Conservation (phyloP, 1,139 yeast species). For the Taiozyma sp. region DNA sequence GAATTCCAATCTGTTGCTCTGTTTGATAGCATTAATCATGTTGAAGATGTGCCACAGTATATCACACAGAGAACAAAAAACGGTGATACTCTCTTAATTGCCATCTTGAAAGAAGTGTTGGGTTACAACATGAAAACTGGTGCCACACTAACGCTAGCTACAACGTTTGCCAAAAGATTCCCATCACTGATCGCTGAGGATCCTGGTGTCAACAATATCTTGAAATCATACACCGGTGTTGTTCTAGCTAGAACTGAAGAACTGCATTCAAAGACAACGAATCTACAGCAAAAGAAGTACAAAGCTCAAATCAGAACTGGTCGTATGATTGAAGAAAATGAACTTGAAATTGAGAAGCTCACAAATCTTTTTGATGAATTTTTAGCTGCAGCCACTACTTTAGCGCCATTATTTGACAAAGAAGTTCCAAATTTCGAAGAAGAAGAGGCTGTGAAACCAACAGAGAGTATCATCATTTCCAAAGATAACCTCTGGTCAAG, state of each 20-base stretch:
- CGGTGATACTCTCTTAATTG: constrained; percentile 38
- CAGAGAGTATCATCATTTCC: constrained; percentile 16
- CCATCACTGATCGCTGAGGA: constrained; percentile 27
- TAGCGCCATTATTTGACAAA: constrained; percentile 40
- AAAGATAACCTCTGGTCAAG: constrained; percentile 61
- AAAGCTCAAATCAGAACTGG: constrained; percentile 67
- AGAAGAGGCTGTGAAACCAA: constrained; percentile 16
- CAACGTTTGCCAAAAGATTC: constrained; percentile 50
- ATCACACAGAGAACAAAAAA: constrained; percentile 29
- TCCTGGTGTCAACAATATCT: constrained; percentile 19
- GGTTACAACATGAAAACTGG: constrained; percentile 47
- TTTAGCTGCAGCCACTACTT: constrained; percentile 36
- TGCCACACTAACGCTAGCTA: constrained; percentile 40
- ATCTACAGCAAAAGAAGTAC: constrained; percentile 38
- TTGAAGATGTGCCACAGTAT: constrained; percentile 35
- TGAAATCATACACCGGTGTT: constrained; percentile 41
- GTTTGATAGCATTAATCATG: constrained; percentile 39
- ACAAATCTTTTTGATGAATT: constrained; percentile 41
- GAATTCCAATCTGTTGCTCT: constrained; percentile 67
- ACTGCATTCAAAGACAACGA: constrained; percentile 33
- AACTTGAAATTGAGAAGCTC: constrained; percentile 37
- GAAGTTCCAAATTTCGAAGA: constrained; percentile 27
- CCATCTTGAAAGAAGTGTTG: constrained; percentile 51
- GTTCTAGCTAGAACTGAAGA: constrained; percentile 35
- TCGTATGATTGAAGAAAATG: constrained; percentile 49